These are phyloP conservation scores for Wickerhamiella domercqiae DNA, from an alignment of 805 yeast genomes.

Conservation along the genomic window DNA sequence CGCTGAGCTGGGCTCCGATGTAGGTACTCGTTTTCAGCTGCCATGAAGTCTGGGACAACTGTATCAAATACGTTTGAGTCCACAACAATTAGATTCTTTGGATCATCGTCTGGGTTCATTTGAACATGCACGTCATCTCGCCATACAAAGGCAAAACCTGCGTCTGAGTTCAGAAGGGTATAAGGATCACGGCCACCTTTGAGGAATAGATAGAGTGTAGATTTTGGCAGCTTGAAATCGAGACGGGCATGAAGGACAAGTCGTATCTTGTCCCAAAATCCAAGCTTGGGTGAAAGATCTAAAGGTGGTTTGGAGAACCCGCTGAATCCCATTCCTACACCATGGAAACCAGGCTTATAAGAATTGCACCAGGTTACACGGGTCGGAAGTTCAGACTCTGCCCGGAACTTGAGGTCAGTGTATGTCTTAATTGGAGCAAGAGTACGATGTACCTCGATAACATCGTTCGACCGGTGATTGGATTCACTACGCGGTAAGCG, in stretches of 20 bases:
- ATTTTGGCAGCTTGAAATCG: slow-evolving; percentile 34
- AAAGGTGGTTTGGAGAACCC: slow-evolving; percentile 78
- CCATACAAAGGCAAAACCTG: slow-evolving; percentile 72
- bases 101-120: slow-evolving; percentile 53
- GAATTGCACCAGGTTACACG: slow-evolving; percentile 74
- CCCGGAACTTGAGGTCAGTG: slow-evolving; percentile 41
- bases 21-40: slow-evolving; percentile 24
- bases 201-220: slow-evolving; percentile 26
- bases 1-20: slow-evolving; percentile 18
- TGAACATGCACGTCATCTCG: slow-evolving; percentile 41
- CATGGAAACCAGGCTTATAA: slow-evolving; percentile 70
- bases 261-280: slow-evolving; percentile 86
- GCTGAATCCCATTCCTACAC: slow-evolving; percentile 60
- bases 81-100: slow-evolving; percentile 50
- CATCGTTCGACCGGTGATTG: slow-evolving; percentile 29
- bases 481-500: slow-evolving; percentile 21
- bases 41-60: slow-evolving; percentile 62
- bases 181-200: slow-evolving; percentile 77
- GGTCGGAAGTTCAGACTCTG: slow-evolving; percentile 43
- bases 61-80: slow-evolving; percentile 47
- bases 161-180: slow-evolving; percentile 41
- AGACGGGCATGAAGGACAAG: slow-evolving; percentile 61
- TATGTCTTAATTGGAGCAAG: slow-evolving; percentile 59
- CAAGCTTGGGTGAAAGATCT: slow-evolving; percentile 72
- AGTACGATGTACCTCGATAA: slow-evolving; percentile 57